Evolutionary conservation across 192 early-diverging fungal genomes (phyloP).

Genomic region (Oehlia diaphana): DNA sequence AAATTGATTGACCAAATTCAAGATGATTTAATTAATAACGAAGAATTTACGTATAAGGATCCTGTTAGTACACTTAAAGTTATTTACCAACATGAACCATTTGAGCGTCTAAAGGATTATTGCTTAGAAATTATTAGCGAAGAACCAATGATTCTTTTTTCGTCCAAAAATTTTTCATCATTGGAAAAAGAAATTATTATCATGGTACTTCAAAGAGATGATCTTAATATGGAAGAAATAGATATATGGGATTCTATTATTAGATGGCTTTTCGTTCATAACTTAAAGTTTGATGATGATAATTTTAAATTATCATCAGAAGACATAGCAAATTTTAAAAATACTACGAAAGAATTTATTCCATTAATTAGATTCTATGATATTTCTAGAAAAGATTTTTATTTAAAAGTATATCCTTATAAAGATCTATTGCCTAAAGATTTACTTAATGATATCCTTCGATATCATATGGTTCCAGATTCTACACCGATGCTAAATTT

Average conservation of each 20-base stretch:
- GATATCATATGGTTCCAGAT: neutral
- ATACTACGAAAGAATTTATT: neutral
- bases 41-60: neutral
- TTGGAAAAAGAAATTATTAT: neutral
- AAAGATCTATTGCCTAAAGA: neutral
- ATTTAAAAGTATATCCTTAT: conserved; percentile 1
- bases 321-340: neutral
- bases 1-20: neutral
- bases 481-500: neutral
- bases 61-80: neutral
- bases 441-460: neutral
- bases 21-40: neutral
- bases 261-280: neutral
- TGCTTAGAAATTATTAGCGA: neutral
- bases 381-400: neutral
- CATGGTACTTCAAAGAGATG: neutral
- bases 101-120: neutral
- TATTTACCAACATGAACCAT: neutral
- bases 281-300: neutral
- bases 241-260: neutral
- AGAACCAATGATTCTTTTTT: neutral
- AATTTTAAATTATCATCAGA: neutral
- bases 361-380: conserved; percentile 1
- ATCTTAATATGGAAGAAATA: neutral
- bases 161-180: neutral